Base-by-base conservation (phyloP, 805 yeast genomes). In the Millerago galiae region DNA sequence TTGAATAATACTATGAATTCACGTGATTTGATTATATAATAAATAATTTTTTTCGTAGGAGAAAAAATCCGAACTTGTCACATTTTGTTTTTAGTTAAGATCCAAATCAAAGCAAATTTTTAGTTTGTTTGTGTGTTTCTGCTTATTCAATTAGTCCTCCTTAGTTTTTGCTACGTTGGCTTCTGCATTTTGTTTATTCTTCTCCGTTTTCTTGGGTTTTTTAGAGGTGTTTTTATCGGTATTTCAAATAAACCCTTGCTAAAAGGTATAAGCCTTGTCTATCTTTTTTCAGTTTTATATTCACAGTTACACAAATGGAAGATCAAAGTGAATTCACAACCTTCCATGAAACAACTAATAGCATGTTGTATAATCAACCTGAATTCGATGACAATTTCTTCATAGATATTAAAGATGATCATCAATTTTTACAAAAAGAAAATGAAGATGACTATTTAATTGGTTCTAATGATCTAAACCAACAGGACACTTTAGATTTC, bases 1-100 rank as follows among this genome's bases (percentile, higher is more conserved):
- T 68, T 16, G 71, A 67, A 25, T 46, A 26, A 11, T 27, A 27
- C n/a, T 11, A 12, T 27, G 13, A 2, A 12, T 27, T 27, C 15
- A 27, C n/a, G n/a, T 12, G n/a, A 12, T 27, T 7, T 27, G 32
- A n/a, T n/a, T 29, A n/a, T 29, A 14, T 29, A 29, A 29, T 2
- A 14, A 14, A 29, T 29, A n/a, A 27, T 21, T 21, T 21, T 29
- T n/a, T 37, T 21, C 16, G 10, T 9, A 8, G 11, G 29, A 37
- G 30, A 29, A 15, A 15, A 24, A n/a, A 31, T 15, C 24, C 31
- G 21, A 12, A 35, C 24, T 26, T 33, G 35, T 33, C 35, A 33
- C 36, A 34, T 13, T 34, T 10, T n/a, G 2, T 27, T 21, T 5
- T 21, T 21, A 21, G 7, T 5, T 4, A 21, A 21, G 24, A 21